These are phyloP conservation scores for Epichloe glyceriae DNA, from an alignment of 2,329 filamentous ascomycete genomes.

Conservation along the genomic window DNA sequence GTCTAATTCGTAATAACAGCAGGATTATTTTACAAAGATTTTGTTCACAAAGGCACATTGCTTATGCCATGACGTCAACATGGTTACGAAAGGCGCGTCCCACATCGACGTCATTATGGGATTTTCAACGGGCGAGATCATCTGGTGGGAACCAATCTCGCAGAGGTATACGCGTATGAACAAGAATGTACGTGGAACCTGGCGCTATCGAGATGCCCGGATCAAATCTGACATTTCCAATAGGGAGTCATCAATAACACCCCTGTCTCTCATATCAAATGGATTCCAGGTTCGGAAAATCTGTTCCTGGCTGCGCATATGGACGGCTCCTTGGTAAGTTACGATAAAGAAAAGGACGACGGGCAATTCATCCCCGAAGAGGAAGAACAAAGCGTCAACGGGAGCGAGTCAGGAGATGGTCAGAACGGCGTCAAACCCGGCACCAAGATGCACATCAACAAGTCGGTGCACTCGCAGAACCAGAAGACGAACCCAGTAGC, in stretches of 20 bases:
- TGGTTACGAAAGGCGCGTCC: slow-evolving; percentile 59
- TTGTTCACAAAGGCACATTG: slow-evolving; percentile 94
- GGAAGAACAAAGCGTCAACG: slow-evolving; percentile 52
- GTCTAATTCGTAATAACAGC: slow-evolving; percentile 32
- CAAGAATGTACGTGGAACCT: slow-evolving; percentile 57
- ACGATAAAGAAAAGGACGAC: slow-evolving; percentile 96
- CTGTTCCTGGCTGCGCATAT: slow-evolving; percentile 85
- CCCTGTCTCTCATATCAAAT: slow-evolving; percentile 75
- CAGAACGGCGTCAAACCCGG: slow-evolving; percentile 20
- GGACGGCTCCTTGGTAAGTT: slow-evolving; percentile 83
- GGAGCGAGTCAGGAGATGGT: slow-evolving; percentile 27
- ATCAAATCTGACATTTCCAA: slow-evolving; percentile 1
- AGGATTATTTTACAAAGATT: slow-evolving; percentile 89
- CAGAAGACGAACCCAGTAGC: slow-evolving; percentile 89
- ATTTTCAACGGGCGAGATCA: slow-evolving; percentile 90
- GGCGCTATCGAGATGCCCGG: not conserved
- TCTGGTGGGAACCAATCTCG: slow-evolving; percentile 96
- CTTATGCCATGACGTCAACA: slow-evolving; percentile 86
- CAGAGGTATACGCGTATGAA: slow-evolving; percentile 93
- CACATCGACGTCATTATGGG: slow-evolving; percentile 92
- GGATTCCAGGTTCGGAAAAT: slow-evolving; percentile 90
- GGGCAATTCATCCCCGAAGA: slow-evolving; percentile 64
- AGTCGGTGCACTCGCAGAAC: slow-evolving; percentile 87
- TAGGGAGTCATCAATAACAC: slow-evolving; percentile 81
- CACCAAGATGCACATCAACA: slow-evolving; percentile 57